Conservation (phyloP, 1,284 basidiomycete genomes). For the Cutaneotrichosporon daszewskae region DNA sequence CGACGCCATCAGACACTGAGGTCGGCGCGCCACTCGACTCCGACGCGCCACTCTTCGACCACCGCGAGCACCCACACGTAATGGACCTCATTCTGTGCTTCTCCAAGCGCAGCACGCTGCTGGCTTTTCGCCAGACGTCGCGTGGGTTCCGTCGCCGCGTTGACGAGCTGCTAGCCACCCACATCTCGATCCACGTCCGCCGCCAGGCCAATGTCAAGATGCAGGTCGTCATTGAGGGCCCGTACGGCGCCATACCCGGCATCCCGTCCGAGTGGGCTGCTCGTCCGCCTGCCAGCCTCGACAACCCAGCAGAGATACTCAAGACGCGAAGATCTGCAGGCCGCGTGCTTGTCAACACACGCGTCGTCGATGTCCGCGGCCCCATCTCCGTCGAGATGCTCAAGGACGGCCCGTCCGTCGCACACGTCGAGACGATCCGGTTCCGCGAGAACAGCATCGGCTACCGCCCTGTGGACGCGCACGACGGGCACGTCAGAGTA, state of each 20-base stretch:
- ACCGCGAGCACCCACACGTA: not conserved
- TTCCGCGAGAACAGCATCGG: constrained; percentile 1
- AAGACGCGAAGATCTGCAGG: not conserved
- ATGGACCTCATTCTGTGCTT: not conserved
- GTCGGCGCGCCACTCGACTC: no score
- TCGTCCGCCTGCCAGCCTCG: not conserved
- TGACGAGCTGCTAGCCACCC: constrained; percentile 1
- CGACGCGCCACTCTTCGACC: constrained; percentile 2
- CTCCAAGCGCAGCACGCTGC: not conserved
- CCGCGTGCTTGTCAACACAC: not conserved
- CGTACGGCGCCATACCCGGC: no score
- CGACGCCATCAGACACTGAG: no score
- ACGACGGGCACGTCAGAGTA: not conserved
- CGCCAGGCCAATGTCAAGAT: not conserved
- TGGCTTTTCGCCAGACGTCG: constrained; percentile 1
- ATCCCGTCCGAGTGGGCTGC: not conserved
- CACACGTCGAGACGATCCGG: not conserved
- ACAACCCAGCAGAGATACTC: not conserved
- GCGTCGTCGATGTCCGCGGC: constrained; percentile 1
- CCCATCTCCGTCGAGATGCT: not conserved
- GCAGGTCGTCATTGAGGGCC: no score
- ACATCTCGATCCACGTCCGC: not conserved
- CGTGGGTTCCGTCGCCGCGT: constrained; percentile 1
- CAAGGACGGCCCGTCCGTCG: not conserved
- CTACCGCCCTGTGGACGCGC: not conserved